Conservation (phyloP, 805 yeast genomes). For the Wickerhamomyces mucosus region DNA sequence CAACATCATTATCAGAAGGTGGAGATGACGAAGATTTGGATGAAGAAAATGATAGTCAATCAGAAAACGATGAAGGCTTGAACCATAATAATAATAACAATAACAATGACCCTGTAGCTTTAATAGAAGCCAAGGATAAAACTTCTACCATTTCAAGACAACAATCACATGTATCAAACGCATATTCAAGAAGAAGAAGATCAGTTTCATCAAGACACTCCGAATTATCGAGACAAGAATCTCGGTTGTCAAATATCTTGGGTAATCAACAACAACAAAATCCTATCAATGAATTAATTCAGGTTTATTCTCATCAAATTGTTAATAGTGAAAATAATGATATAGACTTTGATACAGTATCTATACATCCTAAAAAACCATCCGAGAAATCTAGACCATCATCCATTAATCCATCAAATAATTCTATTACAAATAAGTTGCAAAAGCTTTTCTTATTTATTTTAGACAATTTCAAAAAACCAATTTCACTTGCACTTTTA, state of each 20-base stretch:
- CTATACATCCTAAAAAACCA: neutral
- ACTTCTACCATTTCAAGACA: constrained; percentile 6
- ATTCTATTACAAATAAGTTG: neutral
- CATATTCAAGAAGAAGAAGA: constrained; percentile 8
- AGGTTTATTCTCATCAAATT: neutral
- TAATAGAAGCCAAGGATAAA: too few relatives aligned
- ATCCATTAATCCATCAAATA: too few relatives aligned
- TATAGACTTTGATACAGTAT: neutral
- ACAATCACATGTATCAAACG: constrained; percentile 7
- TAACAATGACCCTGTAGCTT: constrained; percentile 2
- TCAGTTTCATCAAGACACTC: too few relatives aligned
- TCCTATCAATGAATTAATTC: neutral
- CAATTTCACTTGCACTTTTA: constrained; percentile 64
- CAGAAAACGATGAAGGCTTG: constrained; percentile 1
- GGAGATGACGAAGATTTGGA: neutral
- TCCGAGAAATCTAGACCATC: too few relatives aligned
- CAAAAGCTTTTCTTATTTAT: constrained; percentile 21
- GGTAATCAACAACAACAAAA: neutral
- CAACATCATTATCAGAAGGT: neutral
- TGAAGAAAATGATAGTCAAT: constrained; percentile 1
- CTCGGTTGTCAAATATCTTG: neutral
- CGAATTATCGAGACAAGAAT: neutral
- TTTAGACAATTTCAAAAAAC: constrained; percentile 52
- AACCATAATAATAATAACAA: constrained; percentile 4
- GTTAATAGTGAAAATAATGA: neutral